These are phyloP conservation scores for Yamadazyma siamensis DNA, from an alignment of 1,139 yeast species.

Conservation along the genomic window DNA sequence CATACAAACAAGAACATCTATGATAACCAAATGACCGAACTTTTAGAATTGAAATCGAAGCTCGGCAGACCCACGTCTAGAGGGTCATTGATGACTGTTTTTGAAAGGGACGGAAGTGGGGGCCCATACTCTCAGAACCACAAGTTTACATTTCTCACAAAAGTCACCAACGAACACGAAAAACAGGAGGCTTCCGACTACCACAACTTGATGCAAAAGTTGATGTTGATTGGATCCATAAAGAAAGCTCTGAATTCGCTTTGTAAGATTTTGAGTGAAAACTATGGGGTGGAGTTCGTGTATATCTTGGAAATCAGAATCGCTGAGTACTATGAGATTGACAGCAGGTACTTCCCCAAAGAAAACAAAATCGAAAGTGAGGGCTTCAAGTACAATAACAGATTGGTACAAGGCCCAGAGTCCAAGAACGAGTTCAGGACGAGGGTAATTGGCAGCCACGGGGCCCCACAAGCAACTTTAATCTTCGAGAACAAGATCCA, in stretches of 20 bases:
- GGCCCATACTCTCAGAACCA: conserved; percentile 51
- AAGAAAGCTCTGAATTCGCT: conserved; percentile 41
- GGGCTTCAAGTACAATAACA: conserved; percentile 34
- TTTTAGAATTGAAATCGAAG: conserved; percentile 25
- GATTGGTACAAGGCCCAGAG: conserved; percentile 23
- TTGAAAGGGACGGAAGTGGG: conserved; percentile 63
- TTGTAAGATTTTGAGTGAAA: conserved; percentile 36
- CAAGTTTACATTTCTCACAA: conserved; percentile 36
- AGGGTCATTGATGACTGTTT: conserved; percentile 37
- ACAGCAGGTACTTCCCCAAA: conserved; percentile 39
- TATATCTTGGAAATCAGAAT: conserved; percentile 57
- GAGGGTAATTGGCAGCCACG: conserved; percentile 48
- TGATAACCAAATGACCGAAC: conserved; percentile 17
- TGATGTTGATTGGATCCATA: conserved; percentile 39
- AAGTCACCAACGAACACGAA: conserved; percentile 18
- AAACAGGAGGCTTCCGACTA: conserved; percentile 16
- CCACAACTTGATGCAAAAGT: conserved; percentile 31
- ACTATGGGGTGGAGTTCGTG: conserved; percentile 45
- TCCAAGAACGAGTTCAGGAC: conserved; percentile 33
- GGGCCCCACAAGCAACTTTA: conserved; percentile 25
- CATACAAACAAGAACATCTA: conserved; percentile 5
- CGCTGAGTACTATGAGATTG: conserved; percentile 42
- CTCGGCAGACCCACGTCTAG: conserved; percentile 57
- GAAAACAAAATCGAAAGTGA: conserved; percentile 43
- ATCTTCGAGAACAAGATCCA: conserved; percentile 46